Conservation (phyloP, 768 basidiomycete genomes). For the Rhizopogon salebrosus region DNA sequence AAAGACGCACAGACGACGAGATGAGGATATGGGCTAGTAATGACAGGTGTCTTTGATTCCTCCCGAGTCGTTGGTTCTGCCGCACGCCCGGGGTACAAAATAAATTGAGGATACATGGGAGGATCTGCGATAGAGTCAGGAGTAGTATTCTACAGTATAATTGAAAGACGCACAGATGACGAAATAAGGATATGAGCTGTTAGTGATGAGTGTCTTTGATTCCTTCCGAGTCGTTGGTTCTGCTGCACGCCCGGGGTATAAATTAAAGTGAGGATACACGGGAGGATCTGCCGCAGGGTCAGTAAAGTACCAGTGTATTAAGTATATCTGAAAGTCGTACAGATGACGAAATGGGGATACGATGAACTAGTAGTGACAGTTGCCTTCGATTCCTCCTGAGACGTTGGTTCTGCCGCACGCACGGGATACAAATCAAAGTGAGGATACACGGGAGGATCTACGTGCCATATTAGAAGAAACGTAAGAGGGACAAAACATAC, state of each 20-base stretch:
- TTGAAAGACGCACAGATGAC: too few relatives aligned
- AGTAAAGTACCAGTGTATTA: too few relatives aligned
- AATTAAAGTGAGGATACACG: constrained; percentile 15
- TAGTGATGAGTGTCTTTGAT: too few relatives aligned
- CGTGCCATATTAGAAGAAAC: not conserved
- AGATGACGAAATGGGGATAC: too few relatives aligned
- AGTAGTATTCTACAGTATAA: too few relatives aligned
- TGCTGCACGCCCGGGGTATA: constrained; percentile 1
- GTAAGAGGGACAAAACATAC: not conserved
- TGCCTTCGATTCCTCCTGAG: not conserved
- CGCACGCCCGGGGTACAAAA: constrained; percentile 21
- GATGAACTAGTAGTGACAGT: too few relatives aligned
- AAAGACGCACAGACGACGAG: constrained; percentile 3
- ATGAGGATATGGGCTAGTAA: not conserved
- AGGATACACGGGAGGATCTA: constrained; percentile 15
- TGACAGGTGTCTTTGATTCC: not conserved
- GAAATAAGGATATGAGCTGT: too few relatives aligned
- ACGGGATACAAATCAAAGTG: constrained; percentile 11
- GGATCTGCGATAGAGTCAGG: too few relatives aligned
- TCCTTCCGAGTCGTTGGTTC: not conserved
- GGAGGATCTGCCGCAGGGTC: too few relatives aligned
- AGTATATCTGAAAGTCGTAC: too few relatives aligned
- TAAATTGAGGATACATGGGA: constrained; percentile 25
- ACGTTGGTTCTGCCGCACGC: not conserved
- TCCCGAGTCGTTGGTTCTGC: constrained; percentile 5